Base-by-base conservation (phyloP, 192 early-diverging fungal species). In the Thoreauomyces humboldtii region DNA sequence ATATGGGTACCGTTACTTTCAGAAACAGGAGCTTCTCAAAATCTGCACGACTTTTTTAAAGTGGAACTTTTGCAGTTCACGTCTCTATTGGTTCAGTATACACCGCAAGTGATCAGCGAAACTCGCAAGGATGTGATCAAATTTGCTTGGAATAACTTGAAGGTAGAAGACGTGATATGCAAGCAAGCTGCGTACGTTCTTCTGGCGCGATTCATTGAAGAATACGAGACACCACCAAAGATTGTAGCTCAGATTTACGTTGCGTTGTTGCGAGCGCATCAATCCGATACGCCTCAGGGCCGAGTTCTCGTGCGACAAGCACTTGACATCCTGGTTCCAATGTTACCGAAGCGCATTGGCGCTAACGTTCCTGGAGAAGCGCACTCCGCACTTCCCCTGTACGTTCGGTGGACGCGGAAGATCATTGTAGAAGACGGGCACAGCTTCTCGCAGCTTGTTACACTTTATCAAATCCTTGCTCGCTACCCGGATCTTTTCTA, bases 101-200 rank as follows among this genome's bases (percentile, higher is more conserved):
- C 89, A 0, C 87, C 90, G 1, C 62, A 78, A n/a, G 73, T 88
- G 1, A 83, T 96, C 41, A 85, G 82, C 12, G 92, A 94, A 54
- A 71, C 80, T 35, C 80, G 87, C 28, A 93, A 92, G 70, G 92
- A 96, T 56, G 86, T 96, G 19, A 95, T 97, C 67, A 94, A 93
- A 69, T 96, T 95, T 79, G 92, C 89, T 4, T 97, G 96, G 96
- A 85, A 86, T 48, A 47, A 70, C 25, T 86, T 88, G 63, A 85
- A 86, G 68, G 70, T 78, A 19, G 96, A 98, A 63, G 98, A 99
- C 47, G 81, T 92, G 15, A 96, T 92, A 33, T 90, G 91, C 76
- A 98, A 98, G 62, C 92, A 98, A 63, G 88, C 96, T 0, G 89
- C 96, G 5, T 98, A 96, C 68, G 98, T 98, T 15, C 71, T 95